Evolutionary conservation across 1,284 basidiomycete species (phyloP).

Genomic region (Ustilago sp.): DNA sequence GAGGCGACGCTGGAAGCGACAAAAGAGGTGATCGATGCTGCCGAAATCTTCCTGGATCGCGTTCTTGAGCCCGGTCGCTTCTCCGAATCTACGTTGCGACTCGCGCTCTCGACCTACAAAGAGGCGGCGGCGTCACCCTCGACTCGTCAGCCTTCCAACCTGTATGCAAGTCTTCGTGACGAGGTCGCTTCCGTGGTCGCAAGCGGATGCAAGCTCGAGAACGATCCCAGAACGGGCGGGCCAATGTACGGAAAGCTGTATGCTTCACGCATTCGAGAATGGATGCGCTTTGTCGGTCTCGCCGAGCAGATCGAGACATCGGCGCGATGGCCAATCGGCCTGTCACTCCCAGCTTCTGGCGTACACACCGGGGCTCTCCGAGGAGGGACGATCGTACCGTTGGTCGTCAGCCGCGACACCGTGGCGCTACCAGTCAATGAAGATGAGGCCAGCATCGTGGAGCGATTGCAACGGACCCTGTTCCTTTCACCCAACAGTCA

Average conservation of each 20-base stretch:
- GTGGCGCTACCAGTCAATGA: slow-evolving; percentile 51
- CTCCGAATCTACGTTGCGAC: slow-evolving; percentile 47
- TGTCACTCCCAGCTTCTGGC: slow-evolving; percentile 28
- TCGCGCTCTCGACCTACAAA: slow-evolving; percentile 37
- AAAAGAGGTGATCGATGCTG: slow-evolving; percentile 33
- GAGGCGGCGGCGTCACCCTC: slow-evolving; percentile 21
- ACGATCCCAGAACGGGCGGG: slow-evolving; percentile 47
- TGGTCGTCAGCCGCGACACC: slow-evolving; percentile 51
- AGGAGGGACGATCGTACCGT: slow-evolving; percentile 27
- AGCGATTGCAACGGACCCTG: slow-evolving; percentile 34
- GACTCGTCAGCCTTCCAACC: slow-evolving; percentile 18
- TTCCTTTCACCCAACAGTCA: slow-evolving; percentile 9
- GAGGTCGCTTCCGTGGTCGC: slow-evolving; percentile 49
- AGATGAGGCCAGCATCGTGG: slow-evolving; percentile 48
- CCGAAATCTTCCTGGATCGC: slow-evolving; percentile 57
- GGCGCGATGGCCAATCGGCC: slow-evolving; percentile 59
- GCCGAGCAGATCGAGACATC: slow-evolving; percentile 61
- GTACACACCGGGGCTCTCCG: not conserved
- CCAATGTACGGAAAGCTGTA: slow-evolving; percentile 50
- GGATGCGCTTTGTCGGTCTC: slow-evolving; percentile 62
- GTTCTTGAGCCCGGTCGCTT: slow-evolving; percentile 62
- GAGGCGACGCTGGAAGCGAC: slow-evolving; percentile 56
- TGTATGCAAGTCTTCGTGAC: slow-evolving; percentile 44
- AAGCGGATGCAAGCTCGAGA: slow-evolving; percentile 40
- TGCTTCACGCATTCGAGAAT: slow-evolving; percentile 49